A percentile compares a stretch with the other conserved stretches of the same genome.
phyloP scores from a whole-genome alignment of 345 rosid species.

The Gossypium rotundifolium region DNA sequence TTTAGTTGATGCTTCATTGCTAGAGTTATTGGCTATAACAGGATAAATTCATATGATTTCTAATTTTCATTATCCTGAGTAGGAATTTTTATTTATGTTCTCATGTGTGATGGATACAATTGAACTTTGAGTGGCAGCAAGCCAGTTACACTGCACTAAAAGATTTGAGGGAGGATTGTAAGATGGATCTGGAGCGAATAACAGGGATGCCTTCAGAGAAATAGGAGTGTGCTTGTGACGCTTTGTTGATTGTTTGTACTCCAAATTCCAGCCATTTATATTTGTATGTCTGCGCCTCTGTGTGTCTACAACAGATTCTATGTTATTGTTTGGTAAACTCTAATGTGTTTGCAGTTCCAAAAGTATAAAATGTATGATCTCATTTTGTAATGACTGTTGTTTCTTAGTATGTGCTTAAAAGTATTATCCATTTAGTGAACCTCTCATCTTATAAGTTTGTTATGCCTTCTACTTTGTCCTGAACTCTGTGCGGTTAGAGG shows the following conservation, averaged over 20 bases:
- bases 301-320: constrained; percentile 6
- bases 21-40: neutral
- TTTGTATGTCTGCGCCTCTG: constrained; percentile 1
- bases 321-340: constrained; percentile 7
- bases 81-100: neutral
- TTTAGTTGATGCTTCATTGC: neutral
- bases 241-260: constrained; percentile 12
- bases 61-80: neutral
- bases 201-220: constrained; percentile 38
- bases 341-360: constrained; percentile 1
- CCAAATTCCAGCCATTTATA: constrained; percentile 13
- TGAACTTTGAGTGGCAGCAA: constrained; percentile 46
- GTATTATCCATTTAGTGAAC: neutral
- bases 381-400: constrained; percentile 7
- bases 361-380: constrained; percentile 8
- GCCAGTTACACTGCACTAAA: constrained; percentile 37
- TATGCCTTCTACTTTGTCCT: neutral
- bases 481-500: neutral
- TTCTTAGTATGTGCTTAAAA: neutral
- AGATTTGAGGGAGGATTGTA: constrained; percentile 71
- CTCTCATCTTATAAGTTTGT: neutral
- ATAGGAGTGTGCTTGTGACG: constrained; percentile 20
- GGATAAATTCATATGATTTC: neutral
- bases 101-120: constrained; percentile 10
- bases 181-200: constrained; percentile 56